Base-by-base conservation (phyloP, 2,329 filamentous ascomycete species). In the Emmonsiellopsis sp. region DNA sequence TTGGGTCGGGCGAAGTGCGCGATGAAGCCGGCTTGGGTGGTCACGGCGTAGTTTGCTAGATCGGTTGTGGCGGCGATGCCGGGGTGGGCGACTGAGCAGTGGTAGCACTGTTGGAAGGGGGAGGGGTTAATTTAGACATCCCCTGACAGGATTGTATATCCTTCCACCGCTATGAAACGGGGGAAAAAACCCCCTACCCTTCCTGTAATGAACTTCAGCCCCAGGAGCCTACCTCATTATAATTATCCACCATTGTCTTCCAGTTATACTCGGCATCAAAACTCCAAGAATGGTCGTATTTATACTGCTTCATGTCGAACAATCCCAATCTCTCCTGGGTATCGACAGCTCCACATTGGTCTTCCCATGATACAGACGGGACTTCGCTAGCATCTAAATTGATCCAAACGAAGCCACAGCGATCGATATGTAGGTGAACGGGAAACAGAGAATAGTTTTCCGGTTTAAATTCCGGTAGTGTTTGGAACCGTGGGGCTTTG, bases 231-330 rank as follows among this genome's bases (percentile, higher is more conserved):
- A 55, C 50, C 50, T 68, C 80, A 63, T 85, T 85, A 71, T 82
- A 84, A 68, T 85, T 84, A 63, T 84, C 82, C 13, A 77, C 75
- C 35, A 82, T 64, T 16, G 78, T 77, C 68, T 83, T 83, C 80
- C 80, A 83, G 67, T 83, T 82, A 63, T 77, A 80, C 34, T 77
- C 73, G 1, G 76, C 77, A 48, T 79, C 73, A 74, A 81, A 78
- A 57, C 78, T 73, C 76, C 78, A 83, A 13, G 68, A 67, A 61
- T 82, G 79, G 58, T 82, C 78, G 58, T 82, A 82, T 30, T 68
- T 63, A 62, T 82, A 85, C 9, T 63, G 51, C 1, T 74, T 70
- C 55, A 77, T 78, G 62, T 78, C 69, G 64, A 76, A 79, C 46
- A 68, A 59, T 7, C 69, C 61, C 58, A 77, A 75, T 34, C 77